Base-by-base conservation (phyloP, 768 basidiomycete species). In the Psilocybe cubensis region DNA sequence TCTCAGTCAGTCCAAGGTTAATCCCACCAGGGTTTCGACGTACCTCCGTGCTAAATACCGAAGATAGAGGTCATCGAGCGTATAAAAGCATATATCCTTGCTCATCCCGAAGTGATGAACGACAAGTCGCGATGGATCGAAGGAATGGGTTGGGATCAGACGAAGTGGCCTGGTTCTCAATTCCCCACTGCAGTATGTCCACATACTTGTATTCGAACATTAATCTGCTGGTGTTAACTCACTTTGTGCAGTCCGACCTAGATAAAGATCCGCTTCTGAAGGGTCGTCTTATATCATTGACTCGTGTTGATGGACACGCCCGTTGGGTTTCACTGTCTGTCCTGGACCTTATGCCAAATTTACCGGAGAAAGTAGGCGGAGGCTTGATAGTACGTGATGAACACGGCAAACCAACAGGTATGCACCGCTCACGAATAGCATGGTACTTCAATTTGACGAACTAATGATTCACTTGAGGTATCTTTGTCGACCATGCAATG, bases 131-230 rank as follows among this genome's bases (percentile, higher is more conserved):
- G 66, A 4, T 97, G 93, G 92, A 83, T 97, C 40, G 77, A 87
- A 63, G 95, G 94, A 10, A 83, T 89, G 76, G 96, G 96, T 4
- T 98, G 96, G 95, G 92, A 98, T 66, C 94, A 98, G 71, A 96
- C 90, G 1, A 79, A 82, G 56, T 93, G 91, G 91, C 61, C 79
- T 6, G 78, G 75, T 10, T 70, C 76, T 8, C 67, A 77, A 21
- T 95, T 93, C 61, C 94, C 94, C 2, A 85, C 81, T 28, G 87
- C 91, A 1, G 93, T 92, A 63, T 24, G 80, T 67, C 33, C 28
- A 6, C 20, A 8, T 42, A 6, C 1, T 60, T 25, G 21, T 48
- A 52, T 40, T 18, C 10, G n/a, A 20, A 18, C 25, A 45, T 11
- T 27, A 10, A 17, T 21, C 14, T 5, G n/a, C 12, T 25, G 9